Conservation (phyloP, 2,329 filamentous ascomycete genomes). For the Lojkania enalia region DNA sequence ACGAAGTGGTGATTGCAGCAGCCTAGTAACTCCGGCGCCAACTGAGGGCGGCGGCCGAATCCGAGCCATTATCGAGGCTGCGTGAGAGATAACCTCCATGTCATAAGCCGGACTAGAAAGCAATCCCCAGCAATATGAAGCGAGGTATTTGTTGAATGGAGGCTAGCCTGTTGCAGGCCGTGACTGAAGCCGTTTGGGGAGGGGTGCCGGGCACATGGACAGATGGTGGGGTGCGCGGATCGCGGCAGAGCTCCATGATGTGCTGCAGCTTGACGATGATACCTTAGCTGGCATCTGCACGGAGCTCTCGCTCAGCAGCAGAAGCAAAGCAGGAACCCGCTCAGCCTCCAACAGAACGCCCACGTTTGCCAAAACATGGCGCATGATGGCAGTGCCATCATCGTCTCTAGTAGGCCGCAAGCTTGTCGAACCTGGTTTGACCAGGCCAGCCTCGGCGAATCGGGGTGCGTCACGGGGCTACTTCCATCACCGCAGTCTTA, state of each 20-base stretch:
- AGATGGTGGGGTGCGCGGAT: constrained; percentile 3
- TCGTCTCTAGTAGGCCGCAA: constrained; percentile 14
- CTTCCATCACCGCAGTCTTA: constrained; percentile 20
- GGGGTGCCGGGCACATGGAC: constrained; percentile 16
- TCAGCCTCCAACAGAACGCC: constrained; percentile 35
- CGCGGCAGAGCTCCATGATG: constrained; percentile 22
- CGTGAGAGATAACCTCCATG: constrained; percentile 23
- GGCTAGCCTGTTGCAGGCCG: constrained; percentile 17
- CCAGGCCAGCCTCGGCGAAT: constrained; percentile 35
- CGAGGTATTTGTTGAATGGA: constrained; percentile 22
- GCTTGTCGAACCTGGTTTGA: constrained; percentile 31
- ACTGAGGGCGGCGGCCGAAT: constrained; percentile 18
- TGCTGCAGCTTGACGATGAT: constrained; percentile 3
- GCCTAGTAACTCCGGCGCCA: not conserved
- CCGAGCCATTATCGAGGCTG: constrained; percentile 32
- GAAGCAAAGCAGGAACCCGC: constrained; percentile 19
- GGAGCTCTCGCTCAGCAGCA: not conserved
- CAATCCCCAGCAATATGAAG: constrained; percentile 14
- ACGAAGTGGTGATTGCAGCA: constrained; percentile 7
- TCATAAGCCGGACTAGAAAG: constrained; percentile 19
- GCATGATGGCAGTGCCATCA: constrained; percentile 40
- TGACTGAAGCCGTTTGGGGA: constrained; percentile 32
- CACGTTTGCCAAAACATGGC: constrained; percentile 36
- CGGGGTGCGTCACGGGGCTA: constrained; percentile 30
- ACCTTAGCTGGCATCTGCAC: not conserved